Base-by-base conservation (phyloP, 2,329 filamentous ascomycete species). In the Clarireedia paspali region DNA sequence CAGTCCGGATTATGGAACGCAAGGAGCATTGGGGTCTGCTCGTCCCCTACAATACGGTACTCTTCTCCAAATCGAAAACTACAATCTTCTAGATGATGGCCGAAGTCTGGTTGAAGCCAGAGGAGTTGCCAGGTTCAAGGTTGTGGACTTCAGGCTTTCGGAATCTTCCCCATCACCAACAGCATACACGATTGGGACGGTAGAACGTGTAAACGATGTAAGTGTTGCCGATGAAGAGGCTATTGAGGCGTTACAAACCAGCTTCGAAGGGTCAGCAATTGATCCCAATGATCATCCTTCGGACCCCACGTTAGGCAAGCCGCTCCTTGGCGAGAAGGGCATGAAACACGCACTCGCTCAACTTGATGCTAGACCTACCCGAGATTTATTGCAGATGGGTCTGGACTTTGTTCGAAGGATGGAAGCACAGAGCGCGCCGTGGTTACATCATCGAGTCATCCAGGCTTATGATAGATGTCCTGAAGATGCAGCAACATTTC, bases 201-300 rank as follows among this genome's bases (percentile, higher is more conserved):
- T 89, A 7, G 85, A 94, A 67, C 81, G 85, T 4, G 73, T 95
- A 36, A 86, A 94, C 57, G 91, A 96, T 69, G 79, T 96, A n/a
- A 82, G 85, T 26, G 72, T 94, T 4, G 82, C 85, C 3, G 88
- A 92, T 60, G 91, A 96, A 70, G 91, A 94, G 66, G 78, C 79
- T 0, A 72, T 86, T 0, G 91, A 96, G 67, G 83, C 84, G 0
- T 73, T 77, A 12, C 89, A 95, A 67, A 85, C 57, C 62, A 20
- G 61, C 56, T 40, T 58, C 26, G 52, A 62, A 40, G 52, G 57
- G 14, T 14, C 50, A 20, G 6, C 53, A 51, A 63, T 39, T 38
- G 57, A 36, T 53, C 45, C 47, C 38, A 56, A 24, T 15, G 39
- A 50, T 27, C 36, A 47, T 38, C 14, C 47, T 47, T 20, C 45